Percentiles rank a stretch among this genome's conserved stretches.
phyloP scores from a whole-genome alignment of 2,329 filamentous ascomycete genomes.

The Geosmithia putterillii region DNA sequence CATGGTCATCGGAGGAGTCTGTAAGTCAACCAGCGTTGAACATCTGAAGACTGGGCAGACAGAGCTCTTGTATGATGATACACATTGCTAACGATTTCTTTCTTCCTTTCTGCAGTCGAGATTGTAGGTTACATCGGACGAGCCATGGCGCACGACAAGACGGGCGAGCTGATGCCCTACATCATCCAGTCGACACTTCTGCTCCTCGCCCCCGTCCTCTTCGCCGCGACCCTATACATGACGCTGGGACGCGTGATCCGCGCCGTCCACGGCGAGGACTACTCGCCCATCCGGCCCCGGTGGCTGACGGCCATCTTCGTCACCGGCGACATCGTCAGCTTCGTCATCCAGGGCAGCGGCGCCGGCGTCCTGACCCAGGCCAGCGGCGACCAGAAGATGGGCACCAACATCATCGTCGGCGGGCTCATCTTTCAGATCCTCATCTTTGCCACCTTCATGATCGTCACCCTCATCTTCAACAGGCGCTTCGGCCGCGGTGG shows the following conservation, averaged over 20 bases:
- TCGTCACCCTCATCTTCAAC: slow-evolving; percentile 31
- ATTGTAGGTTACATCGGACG: slow-evolving; percentile 19
- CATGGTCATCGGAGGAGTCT: slow-evolving; percentile 29
- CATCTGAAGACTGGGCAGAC: neutral
- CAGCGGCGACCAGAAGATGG: slow-evolving; percentile 7
- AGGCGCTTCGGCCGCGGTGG: slow-evolving; percentile 5
- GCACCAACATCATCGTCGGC: slow-evolving; percentile 34
- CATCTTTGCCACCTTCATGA: slow-evolving; percentile 40
- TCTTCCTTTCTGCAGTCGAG: slow-evolving; percentile 19
- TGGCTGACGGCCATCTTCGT: slow-evolving; percentile 20
- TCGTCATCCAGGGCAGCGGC: slow-evolving; percentile 15
- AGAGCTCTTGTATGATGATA: neutral
- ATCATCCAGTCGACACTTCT: slow-evolving; percentile 22
- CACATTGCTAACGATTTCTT: slow-evolving; percentile 5
- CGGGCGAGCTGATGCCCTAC: slow-evolving; percentile 11
- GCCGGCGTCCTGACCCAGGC: slow-evolving; percentile 13
- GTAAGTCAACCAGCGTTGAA: slow-evolving; percentile 19
- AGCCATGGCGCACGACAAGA: slow-evolving; percentile 9
- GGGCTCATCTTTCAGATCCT: slow-evolving; percentile 44
- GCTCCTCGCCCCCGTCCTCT: slow-evolving; percentile 29
- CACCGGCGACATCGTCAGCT: slow-evolving; percentile 14
- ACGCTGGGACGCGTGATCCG: slow-evolving; percentile 24
- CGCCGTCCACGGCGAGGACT: slow-evolving; percentile 9
- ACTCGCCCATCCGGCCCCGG: slow-evolving; percentile 8
- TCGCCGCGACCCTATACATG: slow-evolving; percentile 33